Percentiles rank a stretch among this genome's conserved stretches.
Evolutionary conservation across 768 basidiomycete species (phyloP).

Genomic region (Amanita polypyramis): DNA sequence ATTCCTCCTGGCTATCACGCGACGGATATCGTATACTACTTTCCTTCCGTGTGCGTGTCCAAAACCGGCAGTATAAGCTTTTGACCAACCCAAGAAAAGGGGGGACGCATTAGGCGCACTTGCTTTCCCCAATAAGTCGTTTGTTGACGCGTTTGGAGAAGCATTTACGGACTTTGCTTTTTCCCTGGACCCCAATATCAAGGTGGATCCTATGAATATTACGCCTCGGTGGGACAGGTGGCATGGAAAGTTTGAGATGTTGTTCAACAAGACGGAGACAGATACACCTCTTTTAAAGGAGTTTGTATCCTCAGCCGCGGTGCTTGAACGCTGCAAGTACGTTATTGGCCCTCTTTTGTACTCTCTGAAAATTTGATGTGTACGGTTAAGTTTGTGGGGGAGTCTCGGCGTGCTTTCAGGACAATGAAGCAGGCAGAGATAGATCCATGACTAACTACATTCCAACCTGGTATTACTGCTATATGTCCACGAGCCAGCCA

Average conservation of each 20-base stretch:
- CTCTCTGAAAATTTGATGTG: background rate
- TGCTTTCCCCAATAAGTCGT: constrained; percentile 24
- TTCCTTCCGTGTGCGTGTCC: constrained; percentile 21
- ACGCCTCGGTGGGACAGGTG: constrained; percentile 26
- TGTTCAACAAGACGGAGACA: constrained; percentile 30
- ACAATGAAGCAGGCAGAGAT: constrained; percentile 6
- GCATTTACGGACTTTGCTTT: constrained; percentile 28
- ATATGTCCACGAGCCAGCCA: no score
- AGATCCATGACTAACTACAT: no score
- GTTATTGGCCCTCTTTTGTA: constrained; percentile 5
- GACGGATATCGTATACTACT: constrained; percentile 29
- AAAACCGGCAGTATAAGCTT: background rate
- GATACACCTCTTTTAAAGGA: constrained; percentile 20
- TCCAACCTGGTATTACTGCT: no score
- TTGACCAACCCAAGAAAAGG: background rate
- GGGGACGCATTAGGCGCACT: constrained; percentile 5
- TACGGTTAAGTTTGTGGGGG: constrained; percentile 19
- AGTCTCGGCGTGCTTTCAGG: constrained; percentile 16
- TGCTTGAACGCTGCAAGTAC: constrained; percentile 27
- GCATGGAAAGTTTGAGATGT: constrained; percentile 26
- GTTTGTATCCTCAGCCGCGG: constrained; percentile 17
- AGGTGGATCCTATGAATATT: constrained; percentile 20
- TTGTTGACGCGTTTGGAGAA: constrained; percentile 25
- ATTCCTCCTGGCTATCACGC: constrained; percentile 30
- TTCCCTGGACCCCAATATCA: constrained; percentile 21